Evolutionary conservation across 129 eudicot genomes (phyloP).

Genomic region (sunflower (Helianthus annuus)): HanXRQr2.0-SUNRISE NC_035436.2:157257763-157258262

Average conservation of each 20-base stretch:
- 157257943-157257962: constrained; percentile 17
- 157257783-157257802: constrained; percentile 99
- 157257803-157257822: constrained; percentile 88
- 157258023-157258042: background rate
- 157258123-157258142: constrained; percentile 55
- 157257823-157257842: constrained; percentile 89
- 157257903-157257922: constrained; percentile 70
- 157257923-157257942: constrained; percentile 42
- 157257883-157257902: constrained; percentile 78
- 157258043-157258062: constrained; percentile 25
- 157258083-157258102: constrained; percentile 74
- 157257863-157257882: constrained; percentile 80
- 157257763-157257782: constrained; percentile 95
- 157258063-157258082: constrained; percentile 77
- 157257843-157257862: constrained; percentile 82
- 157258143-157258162: background rate
- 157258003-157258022: too few species aligned
- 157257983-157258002: background rate
- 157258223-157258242: too few species aligned
- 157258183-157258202: constrained; percentile 50
- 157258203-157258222: constrained; percentile 38
- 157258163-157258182: background rate
- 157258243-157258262: too few species aligned
- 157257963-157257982: background rate
- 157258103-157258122: constrained; percentile 94